phyloP scores from a whole-genome alignment of 2,329 filamentous ascomycete species.

The Pseudopyricularia cyperi region DNA sequence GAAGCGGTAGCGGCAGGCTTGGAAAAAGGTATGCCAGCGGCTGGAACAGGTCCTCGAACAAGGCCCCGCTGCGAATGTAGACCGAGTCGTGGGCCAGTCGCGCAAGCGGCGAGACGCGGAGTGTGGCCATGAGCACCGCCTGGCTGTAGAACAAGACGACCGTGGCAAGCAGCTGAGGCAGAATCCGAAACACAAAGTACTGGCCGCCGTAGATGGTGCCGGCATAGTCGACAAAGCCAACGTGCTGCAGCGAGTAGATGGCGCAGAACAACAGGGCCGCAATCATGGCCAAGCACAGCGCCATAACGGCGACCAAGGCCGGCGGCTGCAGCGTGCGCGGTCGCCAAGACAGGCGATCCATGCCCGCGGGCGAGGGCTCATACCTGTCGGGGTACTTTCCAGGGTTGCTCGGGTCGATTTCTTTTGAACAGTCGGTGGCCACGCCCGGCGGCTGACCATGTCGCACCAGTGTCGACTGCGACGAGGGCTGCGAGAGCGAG shows the following conservation, averaged over 20 bases:
- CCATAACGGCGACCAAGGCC: constrained; percentile 47
- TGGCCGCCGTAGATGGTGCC: constrained; percentile 53
- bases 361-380: not conserved
- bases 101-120: constrained; percentile 65
- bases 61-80: constrained; percentile 45
- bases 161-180: constrained; percentile 66
- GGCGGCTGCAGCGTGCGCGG: constrained; percentile 57
- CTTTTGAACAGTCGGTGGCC: constrained; percentile 1
- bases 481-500: constrained; percentile 3
- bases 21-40: constrained; percentile 56
- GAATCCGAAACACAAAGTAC: constrained; percentile 78
- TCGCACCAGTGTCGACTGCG: constrained; percentile 7
- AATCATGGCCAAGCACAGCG: constrained; percentile 56
- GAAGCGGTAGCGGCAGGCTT: constrained; percentile 17
- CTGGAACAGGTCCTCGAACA: constrained; percentile 52
- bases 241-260: constrained; percentile 47
- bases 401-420: not conserved
- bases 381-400: not conserved
- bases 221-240: constrained; percentile 56
- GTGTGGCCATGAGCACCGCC: constrained; percentile 58
- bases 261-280: constrained; percentile 60
- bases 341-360: constrained; percentile 32
- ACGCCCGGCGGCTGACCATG: constrained; percentile 7
- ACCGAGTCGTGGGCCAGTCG: constrained; percentile 57
- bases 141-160: constrained; percentile 66